These are phyloP conservation scores for Leccinum disarticulatum DNA, from an alignment of 768 basidiomycete species.

Conservation along the genomic window DNA sequence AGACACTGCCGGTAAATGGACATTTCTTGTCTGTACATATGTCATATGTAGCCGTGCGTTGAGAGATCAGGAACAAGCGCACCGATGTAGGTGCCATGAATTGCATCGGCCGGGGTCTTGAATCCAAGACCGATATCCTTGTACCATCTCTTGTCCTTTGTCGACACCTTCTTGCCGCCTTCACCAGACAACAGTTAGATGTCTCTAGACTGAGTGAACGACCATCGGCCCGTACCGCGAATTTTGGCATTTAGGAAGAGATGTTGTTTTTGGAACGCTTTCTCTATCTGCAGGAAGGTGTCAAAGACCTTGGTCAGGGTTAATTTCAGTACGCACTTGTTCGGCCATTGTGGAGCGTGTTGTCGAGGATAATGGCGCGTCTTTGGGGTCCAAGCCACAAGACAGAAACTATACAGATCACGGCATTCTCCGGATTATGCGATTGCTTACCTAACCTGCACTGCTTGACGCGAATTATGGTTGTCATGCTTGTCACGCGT, in stretches of 20 bases:
- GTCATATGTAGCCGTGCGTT: not conserved
- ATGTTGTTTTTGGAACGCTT: conserved; percentile 96
- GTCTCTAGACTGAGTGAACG: conserved; percentile 4
- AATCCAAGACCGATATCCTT: conserved; percentile 97
- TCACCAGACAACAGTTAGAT: conserved; percentile 16
- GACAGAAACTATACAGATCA: conserved; percentile 40
- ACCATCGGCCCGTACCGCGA: conserved; percentile 62
- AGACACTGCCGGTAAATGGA: conserved; percentile 95
- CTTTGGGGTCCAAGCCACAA: conserved; percentile 36
- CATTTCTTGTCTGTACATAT: conserved; percentile 90
- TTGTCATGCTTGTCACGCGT: conserved; percentile 28
- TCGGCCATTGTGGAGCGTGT: conserved; percentile 51
- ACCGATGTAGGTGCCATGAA: conserved; percentile 96
- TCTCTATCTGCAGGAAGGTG: conserved; percentile 69
- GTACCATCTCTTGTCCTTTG: conserved; percentile 98
- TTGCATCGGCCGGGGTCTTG: conserved; percentile 95
- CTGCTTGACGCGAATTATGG: not conserved
- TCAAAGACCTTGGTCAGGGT: not conserved
- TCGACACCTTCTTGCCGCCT: conserved; percentile 87
- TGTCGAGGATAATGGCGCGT: conserved; percentile 7
- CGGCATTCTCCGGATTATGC: conserved; percentile 34
- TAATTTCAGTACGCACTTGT: conserved; percentile 43
- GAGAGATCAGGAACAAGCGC: conserved; percentile 33
- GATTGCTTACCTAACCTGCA: not conserved
- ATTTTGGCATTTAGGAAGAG: conserved; percentile 98